phyloP scores from a whole-genome alignment of 2,329 filamentous ascomycete species.

The Mycosphaerella sp. region DNA sequence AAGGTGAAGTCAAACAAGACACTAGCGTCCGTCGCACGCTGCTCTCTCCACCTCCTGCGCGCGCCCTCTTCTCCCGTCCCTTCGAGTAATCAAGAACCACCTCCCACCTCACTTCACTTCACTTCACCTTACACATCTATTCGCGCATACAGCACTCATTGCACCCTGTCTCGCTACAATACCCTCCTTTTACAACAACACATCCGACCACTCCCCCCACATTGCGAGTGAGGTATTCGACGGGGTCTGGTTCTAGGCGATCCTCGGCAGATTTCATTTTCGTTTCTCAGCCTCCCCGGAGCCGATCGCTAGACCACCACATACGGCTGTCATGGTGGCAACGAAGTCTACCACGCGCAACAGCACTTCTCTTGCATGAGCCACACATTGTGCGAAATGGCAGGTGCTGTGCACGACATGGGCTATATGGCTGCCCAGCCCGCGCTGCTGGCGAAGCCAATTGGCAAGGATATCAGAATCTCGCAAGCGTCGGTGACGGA shows the following conservation, averaged over 20 bases:
- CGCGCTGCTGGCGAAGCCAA: conserved; percentile 10
- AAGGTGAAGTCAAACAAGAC: conserved; percentile 8
- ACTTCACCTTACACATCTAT: not conserved
- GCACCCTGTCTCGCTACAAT: not conserved
- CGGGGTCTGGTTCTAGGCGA: not conserved
- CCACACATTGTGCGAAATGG: conserved; percentile 12
- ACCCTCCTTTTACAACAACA: not conserved
- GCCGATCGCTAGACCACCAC: conserved; percentile 2
- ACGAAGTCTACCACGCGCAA: conserved; percentile 8
- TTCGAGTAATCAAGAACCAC: too few relatives aligned
- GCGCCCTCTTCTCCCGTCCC: too few relatives aligned
- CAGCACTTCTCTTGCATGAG: conserved; percentile 4
- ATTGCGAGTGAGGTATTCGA: not conserved
- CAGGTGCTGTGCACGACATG: conserved; percentile 13
- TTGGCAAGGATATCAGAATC: conserved; percentile 17
- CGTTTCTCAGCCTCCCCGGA: conserved; percentile 4
- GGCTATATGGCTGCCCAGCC: conserved; percentile 14
- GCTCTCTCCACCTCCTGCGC: too few relatives aligned
- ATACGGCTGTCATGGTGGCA: conserved; percentile 17
- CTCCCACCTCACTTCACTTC: not conserved
- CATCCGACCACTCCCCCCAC: not conserved
- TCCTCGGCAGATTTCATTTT: conserved; percentile 7
- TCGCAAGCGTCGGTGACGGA: conserved; percentile 11
- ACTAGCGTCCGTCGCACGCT: too few relatives aligned
- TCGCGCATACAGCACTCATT: not conserved